Base-by-base conservation (phyloP, 2,329 filamentous ascomycete genomes). In the Purpureocillium takamizusanense region DNA sequence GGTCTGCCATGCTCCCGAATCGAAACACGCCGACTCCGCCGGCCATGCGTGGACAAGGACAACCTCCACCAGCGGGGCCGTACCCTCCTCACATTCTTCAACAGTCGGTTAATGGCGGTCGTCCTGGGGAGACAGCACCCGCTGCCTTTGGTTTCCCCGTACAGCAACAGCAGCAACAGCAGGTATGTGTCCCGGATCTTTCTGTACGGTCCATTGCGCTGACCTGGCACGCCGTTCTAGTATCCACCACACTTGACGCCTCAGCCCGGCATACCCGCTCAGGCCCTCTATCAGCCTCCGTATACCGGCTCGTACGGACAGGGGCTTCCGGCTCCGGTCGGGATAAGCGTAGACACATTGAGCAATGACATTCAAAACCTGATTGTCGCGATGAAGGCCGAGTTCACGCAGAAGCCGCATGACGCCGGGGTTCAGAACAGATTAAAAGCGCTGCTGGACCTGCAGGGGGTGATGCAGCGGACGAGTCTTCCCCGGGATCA, bases 321-420 rank as follows among this genome's bases (percentile, higher is more conserved):
- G 35, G 49, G 41, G 33, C 39, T 42, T 44, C 53, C 56, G 50
- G 51, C 57, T 39, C 60, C 62, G 47, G 56, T 60, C 55, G 70
- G 70, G 49, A 69, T 74, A 66, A 78, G 77, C 65, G 68, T 84
- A 67, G 81, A 85, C 54, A 76, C 78, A 54, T 72, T 97, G 60
- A 87, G 86, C 64, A 76, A 75, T 66, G 88, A 95, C 65, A 81
- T 95, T 58, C 78, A 84, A 52, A 78, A 76, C 54, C 70, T 95
- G 51, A 86, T 95, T 58, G 63, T 72, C 53, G 76, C 76, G 49
- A 81, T 83, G 47, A 82, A 82, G 64, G 71, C 73, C 48, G 82
- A 88, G 54, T 83, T 86, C 65, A 80, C 82, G 48, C 76, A 76
- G 48, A 86, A 81, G 58, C 83, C 83, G 43, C 76, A 81, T 69